Percentiles rank a stretch among this genome's conserved stretches.
phyloP scores from a whole-genome alignment of 2,329 filamentous ascomycete genomes.

The Fonsecaea erecta region DNA sequence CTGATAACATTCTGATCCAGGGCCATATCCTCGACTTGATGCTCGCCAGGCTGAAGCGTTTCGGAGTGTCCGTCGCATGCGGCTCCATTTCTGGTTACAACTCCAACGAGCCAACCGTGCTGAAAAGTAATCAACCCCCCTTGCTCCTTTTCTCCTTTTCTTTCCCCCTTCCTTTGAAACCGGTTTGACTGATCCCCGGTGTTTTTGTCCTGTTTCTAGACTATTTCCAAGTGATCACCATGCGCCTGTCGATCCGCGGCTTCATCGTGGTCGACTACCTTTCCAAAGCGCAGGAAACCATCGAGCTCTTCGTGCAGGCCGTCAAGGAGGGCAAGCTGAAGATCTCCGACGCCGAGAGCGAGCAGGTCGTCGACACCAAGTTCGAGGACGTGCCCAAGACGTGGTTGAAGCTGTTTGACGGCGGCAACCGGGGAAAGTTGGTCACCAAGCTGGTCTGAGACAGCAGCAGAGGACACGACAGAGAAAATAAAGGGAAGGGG shows the following conservation, averaged over 20 bases:
- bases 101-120: constrained; percentile 25
- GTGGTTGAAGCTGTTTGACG: constrained; percentile 63
- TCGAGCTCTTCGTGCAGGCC: constrained; percentile 71
- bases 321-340: constrained; percentile 68
- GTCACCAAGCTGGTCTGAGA: constrained; percentile 33
- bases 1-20: constrained; percentile 9
- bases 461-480: not conserved
- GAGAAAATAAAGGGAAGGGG: not conserved
- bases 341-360: constrained; percentile 56
- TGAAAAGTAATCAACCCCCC: constrained; percentile 30
- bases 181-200: not conserved
- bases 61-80: constrained; percentile 54
- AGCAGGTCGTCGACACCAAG: constrained; percentile 57
- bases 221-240: constrained; percentile 59
- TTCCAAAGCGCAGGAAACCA: constrained; percentile 63
- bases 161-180: not conserved
- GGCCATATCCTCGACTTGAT: constrained; percentile 35
- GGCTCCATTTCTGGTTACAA: constrained; percentile 60
- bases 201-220: constrained; percentile 6
- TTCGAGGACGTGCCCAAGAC: constrained; percentile 58
- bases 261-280: constrained; percentile 58
- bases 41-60: constrained; percentile 26
- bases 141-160: not conserved
- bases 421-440: constrained; percentile 70
- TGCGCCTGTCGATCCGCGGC: constrained; percentile 36